phyloP scores from a whole-genome alignment of 352 stramenopile genomes.

The Pythium phragmitis region DNA sequence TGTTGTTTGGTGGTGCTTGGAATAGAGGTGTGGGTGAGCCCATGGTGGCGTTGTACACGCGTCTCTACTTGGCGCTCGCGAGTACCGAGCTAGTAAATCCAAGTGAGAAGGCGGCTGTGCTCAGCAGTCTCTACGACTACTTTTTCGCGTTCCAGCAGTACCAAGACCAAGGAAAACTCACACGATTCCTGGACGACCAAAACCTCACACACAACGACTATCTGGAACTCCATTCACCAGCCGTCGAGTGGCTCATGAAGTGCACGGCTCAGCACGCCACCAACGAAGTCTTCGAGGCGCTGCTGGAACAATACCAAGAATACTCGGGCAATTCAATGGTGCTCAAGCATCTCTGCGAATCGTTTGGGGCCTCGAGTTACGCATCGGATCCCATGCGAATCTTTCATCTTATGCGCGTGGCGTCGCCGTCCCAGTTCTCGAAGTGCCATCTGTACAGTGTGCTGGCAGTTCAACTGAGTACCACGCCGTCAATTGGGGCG shows the following conservation, averaged over 20 bases:
- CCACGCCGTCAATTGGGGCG: conserved; percentile 26
- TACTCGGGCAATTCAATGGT: conserved; percentile 89
- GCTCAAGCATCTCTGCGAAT: conserved; percentile 81
- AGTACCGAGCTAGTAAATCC: conserved; percentile 57
- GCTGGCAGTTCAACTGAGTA: conserved; percentile 59
- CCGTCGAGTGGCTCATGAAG: conserved; percentile 87
- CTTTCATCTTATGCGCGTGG: conserved; percentile 62
- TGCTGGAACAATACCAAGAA: conserved; percentile 81
- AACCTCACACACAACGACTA: conserved; percentile 66
- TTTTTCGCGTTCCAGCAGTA: conserved; percentile 87
- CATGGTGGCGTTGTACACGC: conserved; percentile 84
- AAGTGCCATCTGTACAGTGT: conserved; percentile 75
- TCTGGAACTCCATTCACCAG: conserved; percentile 76
- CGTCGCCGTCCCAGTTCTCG: conserved; percentile 54
- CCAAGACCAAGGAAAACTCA: conserved; percentile 44
- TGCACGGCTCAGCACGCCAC: conserved; percentile 47
- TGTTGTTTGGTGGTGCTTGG: neutral
- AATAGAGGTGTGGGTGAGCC: conserved; percentile 83
- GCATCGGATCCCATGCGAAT: conserved; percentile 51
- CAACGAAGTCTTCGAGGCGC: conserved; percentile 51
- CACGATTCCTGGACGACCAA: conserved; percentile 48
- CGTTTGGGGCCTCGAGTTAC: conserved; percentile 69
- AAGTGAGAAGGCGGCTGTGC: conserved; percentile 44
- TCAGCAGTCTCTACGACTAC: conserved; percentile 88
- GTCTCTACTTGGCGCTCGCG: conserved; percentile 77